phyloP scores from a whole-genome alignment of 2,329 filamentous ascomycete species.

The Nothopassalora personata region DNA sequence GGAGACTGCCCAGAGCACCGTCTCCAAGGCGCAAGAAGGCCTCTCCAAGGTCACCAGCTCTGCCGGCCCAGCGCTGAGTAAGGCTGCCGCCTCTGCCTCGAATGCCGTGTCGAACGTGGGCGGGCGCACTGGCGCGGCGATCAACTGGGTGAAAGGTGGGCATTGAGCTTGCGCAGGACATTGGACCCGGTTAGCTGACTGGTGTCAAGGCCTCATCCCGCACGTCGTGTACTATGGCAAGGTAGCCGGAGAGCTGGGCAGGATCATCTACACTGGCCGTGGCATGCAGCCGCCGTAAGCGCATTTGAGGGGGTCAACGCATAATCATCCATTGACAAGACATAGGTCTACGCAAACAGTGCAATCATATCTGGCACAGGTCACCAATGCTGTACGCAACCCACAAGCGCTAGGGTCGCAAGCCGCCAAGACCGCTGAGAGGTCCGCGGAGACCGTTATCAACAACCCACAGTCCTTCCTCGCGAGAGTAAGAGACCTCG shows the following conservation, averaged over 20 bases:
- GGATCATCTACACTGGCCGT: conserved; percentile 79
- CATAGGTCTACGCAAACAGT: conserved; percentile 70
- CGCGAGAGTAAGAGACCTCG: conserved; percentile 62
- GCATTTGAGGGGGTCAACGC: background rate
- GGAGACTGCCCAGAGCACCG: conserved; percentile 38
- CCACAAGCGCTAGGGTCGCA: conserved; percentile 49
- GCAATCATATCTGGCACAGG: conserved; percentile 76
- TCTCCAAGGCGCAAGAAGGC: conserved; percentile 68
- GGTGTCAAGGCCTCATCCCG: conserved; percentile 67
- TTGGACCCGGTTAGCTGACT: conserved; percentile 10
- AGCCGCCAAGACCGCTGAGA: conserved; percentile 38
- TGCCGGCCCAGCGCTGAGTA: conserved; percentile 70
- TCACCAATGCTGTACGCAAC: conserved; percentile 66
- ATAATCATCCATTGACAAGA: conserved; percentile 11
- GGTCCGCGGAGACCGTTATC: conserved; percentile 45
- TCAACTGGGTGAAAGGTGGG: conserved; percentile 84
- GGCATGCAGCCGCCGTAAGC: conserved; percentile 94
- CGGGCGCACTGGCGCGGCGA: conserved; percentile 72
- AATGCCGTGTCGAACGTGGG: conserved; percentile 70
- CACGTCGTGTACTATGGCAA: conserved; percentile 86
- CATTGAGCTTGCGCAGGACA: conserved; percentile 17
- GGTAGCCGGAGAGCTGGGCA: conserved; percentile 80
- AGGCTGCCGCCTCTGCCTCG: conserved; percentile 62
- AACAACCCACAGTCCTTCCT: conserved; percentile 53
- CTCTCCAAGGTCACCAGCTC: conserved; percentile 75